Percentiles rank a stretch among this genome's conserved stretches.
phyloP scores from a whole-genome alignment of 768 basidiomycete species.

The Rhodotorula diobovata region DNA sequence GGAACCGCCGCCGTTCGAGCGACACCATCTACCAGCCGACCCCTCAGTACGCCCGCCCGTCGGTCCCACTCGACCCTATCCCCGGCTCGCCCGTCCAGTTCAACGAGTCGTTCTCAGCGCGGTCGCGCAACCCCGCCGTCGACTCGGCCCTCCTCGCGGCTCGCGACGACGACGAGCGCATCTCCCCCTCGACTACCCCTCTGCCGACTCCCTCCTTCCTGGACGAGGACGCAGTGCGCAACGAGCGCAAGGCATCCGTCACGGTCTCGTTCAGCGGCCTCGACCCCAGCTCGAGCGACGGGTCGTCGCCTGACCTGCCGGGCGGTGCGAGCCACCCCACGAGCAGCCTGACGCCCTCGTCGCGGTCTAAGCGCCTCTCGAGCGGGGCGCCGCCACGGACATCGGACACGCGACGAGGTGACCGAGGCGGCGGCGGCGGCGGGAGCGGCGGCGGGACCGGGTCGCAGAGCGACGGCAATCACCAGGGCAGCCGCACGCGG shows the following conservation, averaged over 20 bases:
- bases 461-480: background rate
- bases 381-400: background rate
- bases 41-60: no score
- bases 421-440: no score
- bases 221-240: background rate
- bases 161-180: no score
- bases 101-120: background rate
- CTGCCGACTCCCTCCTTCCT: no score
- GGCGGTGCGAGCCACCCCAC: background rate
- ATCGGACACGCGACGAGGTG: no score
- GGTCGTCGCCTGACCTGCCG: background rate
- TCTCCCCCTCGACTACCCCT: background rate
- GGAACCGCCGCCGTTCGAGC: slow-evolving; percentile 14
- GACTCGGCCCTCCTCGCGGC: no score
- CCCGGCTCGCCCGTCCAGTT: slow-evolving; percentile 6
- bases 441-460: no score
- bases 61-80: background rate
- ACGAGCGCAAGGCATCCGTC: background rate
- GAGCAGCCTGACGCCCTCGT: background rate
- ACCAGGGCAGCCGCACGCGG: no score
- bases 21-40: background rate
- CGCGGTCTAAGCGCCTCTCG: background rate
- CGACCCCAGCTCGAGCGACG: background rate
- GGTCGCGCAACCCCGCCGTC: background rate
- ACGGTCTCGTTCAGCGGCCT: background rate